Conservation (phyloP, 1,284 basidiomycete genomes). For the Leccinum fallax region DNA sequence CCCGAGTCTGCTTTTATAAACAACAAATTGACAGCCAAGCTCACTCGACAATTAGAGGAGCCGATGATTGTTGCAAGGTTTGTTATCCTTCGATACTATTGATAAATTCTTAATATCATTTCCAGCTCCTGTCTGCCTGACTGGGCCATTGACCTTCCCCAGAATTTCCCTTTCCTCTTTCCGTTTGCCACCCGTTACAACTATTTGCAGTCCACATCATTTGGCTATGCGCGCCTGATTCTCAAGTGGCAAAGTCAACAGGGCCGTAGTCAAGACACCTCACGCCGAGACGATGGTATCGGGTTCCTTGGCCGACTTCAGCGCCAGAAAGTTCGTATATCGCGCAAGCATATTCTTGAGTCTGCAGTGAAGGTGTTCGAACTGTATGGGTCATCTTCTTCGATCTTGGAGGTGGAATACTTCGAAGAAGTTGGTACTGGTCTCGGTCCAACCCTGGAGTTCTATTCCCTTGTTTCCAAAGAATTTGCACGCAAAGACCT, state of each 20-base stretch:
- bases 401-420: slow-evolving; percentile 96
- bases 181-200: slow-evolving; percentile 97
- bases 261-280: slow-evolving; percentile 69
- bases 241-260: slow-evolving; percentile 88
- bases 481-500: slow-evolving; percentile 89
- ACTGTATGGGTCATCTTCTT: slow-evolving; percentile 91
- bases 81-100: slow-evolving; percentile 3
- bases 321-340: slow-evolving; percentile 96
- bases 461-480: slow-evolving; percentile 92
- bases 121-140: slow-evolving; percentile 89
- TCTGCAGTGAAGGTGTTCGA: slow-evolving; percentile 99
- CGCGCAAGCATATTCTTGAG: slow-evolving; percentile 91
- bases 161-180: slow-evolving; percentile 97
- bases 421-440: slow-evolving; percentile 99
- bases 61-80: slow-evolving; percentile 98
- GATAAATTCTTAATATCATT: slow-evolving; percentile 3
- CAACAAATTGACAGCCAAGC: slow-evolving; percentile 96
- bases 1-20: slow-evolving; percentile 90
- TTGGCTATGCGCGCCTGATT: slow-evolving; percentile 94
- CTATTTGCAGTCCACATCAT: slow-evolving; percentile 96
- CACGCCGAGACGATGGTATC: slow-evolving; percentile 86
- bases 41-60: slow-evolving; percentile 97
- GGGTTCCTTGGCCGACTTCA: slow-evolving; percentile 91
- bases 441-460: slow-evolving; percentile 97
- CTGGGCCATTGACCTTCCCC: slow-evolving; percentile 94